Evolutionary conservation across 2,329 filamentous ascomycete genomes (phyloP).

Genomic region (Aspergillus tanneri): DNA sequence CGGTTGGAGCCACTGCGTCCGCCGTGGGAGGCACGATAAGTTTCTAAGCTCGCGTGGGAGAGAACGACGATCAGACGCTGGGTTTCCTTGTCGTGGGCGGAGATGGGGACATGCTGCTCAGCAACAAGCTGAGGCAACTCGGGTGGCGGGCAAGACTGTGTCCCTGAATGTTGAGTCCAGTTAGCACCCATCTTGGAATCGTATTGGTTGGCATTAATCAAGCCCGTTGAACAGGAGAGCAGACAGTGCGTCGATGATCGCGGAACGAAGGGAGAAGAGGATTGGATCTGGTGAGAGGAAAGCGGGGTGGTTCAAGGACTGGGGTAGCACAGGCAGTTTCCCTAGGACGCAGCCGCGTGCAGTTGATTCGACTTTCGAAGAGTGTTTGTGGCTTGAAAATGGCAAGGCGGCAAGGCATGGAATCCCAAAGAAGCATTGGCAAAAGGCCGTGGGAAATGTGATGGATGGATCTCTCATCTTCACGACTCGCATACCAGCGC

Average conservation of each 20-base stretch:
- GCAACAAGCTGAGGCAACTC: conserved; percentile 87
- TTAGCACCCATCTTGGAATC: conserved; percentile 28
- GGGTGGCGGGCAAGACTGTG: conserved; percentile 91
- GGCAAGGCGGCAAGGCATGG: neutral
- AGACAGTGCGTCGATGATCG: conserved; percentile 5
- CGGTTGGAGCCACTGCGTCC: conserved; percentile 62
- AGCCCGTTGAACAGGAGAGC: conserved; percentile 3
- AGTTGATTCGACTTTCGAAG: neutral
- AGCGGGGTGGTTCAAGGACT: neutral
- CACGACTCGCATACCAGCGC: neutral
- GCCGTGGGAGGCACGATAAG: conserved; percentile 85
- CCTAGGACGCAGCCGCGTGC: neutral
- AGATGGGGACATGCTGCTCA: conserved; percentile 84
- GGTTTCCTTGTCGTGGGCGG: conserved; percentile 82
- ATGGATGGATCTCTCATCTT: conserved; percentile 1
- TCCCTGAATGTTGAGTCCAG: conserved; percentile 57
- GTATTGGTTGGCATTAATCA: too few species aligned
- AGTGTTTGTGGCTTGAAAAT: neutral
- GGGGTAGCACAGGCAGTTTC: conserved; percentile 3
- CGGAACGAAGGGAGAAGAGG: neutral
- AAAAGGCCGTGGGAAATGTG: conserved; percentile 6
- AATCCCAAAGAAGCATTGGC: neutral
- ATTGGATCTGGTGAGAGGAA: neutral
- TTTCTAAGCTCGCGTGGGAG: conserved; percentile 95
- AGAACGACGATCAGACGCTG: conserved; percentile 92